phyloP scores from a whole-genome alignment of 1,284 basidiomycete genomes.

The Ceratobasidium papillatum region DNA sequence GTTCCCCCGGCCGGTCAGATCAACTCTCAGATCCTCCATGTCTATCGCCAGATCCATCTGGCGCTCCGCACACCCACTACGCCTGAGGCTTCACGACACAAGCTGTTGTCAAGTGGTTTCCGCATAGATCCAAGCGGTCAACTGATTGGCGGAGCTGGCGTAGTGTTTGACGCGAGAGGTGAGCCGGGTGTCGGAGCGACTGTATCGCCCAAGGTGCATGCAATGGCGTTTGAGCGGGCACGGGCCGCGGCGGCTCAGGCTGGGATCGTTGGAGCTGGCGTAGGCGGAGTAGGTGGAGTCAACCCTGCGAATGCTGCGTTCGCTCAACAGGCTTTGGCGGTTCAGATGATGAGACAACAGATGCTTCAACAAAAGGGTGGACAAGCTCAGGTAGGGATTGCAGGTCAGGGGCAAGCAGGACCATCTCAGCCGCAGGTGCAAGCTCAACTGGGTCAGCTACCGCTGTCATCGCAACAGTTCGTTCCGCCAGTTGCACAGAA shows the following conservation, averaged over 20 bases:
- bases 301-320: neutral
- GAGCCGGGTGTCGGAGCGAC: constrained; percentile 8
- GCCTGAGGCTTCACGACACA: neutral
- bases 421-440: constrained; percentile 6
- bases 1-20: neutral
- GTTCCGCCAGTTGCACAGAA: neutral
- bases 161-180: constrained; percentile 19
- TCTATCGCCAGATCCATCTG: constrained; percentile 17
- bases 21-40: neutral
- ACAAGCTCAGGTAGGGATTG: neutral
- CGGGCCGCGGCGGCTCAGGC: neutral
- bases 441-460: neutral
- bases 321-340: constrained; percentile 1
- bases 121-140: constrained; percentile 4
- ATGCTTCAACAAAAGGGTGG: neutral
- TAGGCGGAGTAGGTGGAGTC: neutral
- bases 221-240: constrained; percentile 5
- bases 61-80: neutral
- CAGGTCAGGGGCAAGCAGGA: neutral
- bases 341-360: constrained; percentile 1
- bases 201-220: constrained; percentile 6
- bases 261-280: neutral
- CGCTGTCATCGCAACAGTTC: neutral
- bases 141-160: constrained; percentile 21
- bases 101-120: neutral